Base-by-base conservation (phyloP, 768 basidiomycete species). In the Russula sp. region DNA sequence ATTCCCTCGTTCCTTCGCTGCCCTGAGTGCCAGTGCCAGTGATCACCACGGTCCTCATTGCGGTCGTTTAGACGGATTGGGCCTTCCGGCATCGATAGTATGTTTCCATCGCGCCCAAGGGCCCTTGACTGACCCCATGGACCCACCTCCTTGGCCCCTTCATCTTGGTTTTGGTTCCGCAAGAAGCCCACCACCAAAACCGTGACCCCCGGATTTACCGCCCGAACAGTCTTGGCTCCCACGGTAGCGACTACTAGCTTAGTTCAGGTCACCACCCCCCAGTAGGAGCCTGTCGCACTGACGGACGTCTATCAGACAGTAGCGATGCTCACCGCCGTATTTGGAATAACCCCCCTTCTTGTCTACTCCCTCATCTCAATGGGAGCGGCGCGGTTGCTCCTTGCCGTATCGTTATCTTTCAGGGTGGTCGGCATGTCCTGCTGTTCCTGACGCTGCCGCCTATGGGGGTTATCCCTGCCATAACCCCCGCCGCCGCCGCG, bases 1-100 rank as follows among this genome's bases (percentile, higher is more conserved):
- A 40, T 35, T 20, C 45, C 48, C 13, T 42, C 55, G n/a, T 62
- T 34, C 44, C 37, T 37, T 34, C n/a, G 31, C 32, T 10, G 31
- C 16, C 31, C 45, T 20, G 47, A 32, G 7, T 55, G 58, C 55
- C 49, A 13, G 14, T 40, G 39, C 39, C 39, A 40, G 39, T 40
- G 39, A 11, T 13, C 13, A 13, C 39, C 39, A 40, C 27, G 27
- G 27, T 27, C 27, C 27, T 27, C 58, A 54, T 10, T 60, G 40
- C 27, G 74, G 18, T 69, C 71, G 39, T 73, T 69, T 27, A 27
- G 27, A 27, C 48, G 82, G 72, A 56, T 77, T 79, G 58, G 83
- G 69, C n/a, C 78, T 74, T 68, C 82, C 82, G 7, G 77, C 80
- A 4, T 82, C 81, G 70, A 78, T 83, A 2, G 82, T 83, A 53